Evolutionary conservation across 768 basidiomycete species (phyloP).

Genomic region (Saitozyma sp.): DNA sequence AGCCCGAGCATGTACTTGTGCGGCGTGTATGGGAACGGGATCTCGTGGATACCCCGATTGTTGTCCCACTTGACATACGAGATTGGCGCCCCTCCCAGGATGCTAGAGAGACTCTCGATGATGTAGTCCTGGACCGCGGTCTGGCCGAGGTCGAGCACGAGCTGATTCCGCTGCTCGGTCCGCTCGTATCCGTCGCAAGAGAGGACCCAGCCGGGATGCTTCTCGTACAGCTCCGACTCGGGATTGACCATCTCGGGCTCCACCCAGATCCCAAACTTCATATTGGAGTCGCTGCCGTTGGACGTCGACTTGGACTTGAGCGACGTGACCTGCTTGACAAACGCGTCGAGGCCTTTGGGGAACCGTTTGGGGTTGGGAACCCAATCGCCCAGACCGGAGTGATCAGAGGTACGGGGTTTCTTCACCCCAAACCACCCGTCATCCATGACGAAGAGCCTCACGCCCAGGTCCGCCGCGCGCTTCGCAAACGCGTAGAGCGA

Average conservation of each 20-base stretch:
- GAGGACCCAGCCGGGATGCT: slow-evolving; percentile 30
- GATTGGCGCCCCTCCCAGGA: slow-evolving; percentile 22
- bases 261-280: slow-evolving; percentile 36
- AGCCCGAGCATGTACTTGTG: slow-evolving; percentile 32
- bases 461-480: slow-evolving; percentile 21
- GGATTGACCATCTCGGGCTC: slow-evolving; percentile 40
- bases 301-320: slow-evolving; percentile 7
- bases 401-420: slow-evolving; percentile 16
- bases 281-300: slow-evolving; percentile 1
- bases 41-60: slow-evolving; percentile 34
- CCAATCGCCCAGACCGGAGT: slow-evolving; percentile 34
- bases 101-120: slow-evolving; percentile 12
- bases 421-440: slow-evolving; percentile 41
- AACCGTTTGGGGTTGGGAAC: slow-evolving; percentile 22
- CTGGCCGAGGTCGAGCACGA: slow-evolving; percentile 30
- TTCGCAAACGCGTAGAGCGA: slow-evolving; percentile 23
- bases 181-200: slow-evolving; percentile 10
- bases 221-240: slow-evolving; percentile 27
- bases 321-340: slow-evolving; percentile 17
- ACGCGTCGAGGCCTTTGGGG: slow-evolving; percentile 17
- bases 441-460: slow-evolving; percentile 36
- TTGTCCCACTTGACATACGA: slow-evolving; percentile 38
- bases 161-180: slow-evolving; percentile 26
- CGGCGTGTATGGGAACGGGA: slow-evolving; percentile 13
- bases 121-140: slow-evolving; percentile 32